Evolutionary conservation across 805 yeast genomes (phyloP), one percentile per base, ranked within the genome.

Genomic region (Yarrowia phangngaensis): DNA sequence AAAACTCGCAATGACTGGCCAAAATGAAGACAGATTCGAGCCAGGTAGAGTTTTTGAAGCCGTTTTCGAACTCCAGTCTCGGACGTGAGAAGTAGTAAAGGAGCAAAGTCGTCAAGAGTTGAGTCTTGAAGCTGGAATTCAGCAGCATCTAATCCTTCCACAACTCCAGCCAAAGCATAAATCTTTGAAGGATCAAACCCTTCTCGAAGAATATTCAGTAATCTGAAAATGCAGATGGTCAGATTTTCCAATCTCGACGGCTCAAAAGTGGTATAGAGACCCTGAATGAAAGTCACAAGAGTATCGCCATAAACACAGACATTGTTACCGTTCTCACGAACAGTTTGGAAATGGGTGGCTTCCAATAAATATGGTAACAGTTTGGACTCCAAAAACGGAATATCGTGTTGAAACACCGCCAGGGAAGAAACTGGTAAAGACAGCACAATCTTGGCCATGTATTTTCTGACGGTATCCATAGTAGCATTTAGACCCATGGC

Each of bases 401-500:
- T 60, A 59, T 69, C 56, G 54, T 69, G 59, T 52, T 76, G 62
- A 64, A 82, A 70, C 34, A 77, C 56, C 17, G 67, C 55, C 43
- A 79, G 65, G 54, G 77, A 69, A 23, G 70, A 61, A 1, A 58
- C 53, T 5, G 77, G 74, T 22, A 85, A 67, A 8, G 74, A 65
- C 29, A 82, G 71, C 33, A 85, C 66, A 34, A 84, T 58, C 2
- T 71, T 69, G 54, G 82, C 62, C 1, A 84, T 68, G 56, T 77
- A 79, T 55, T 76, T 79, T 52, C 89, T 69, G 1, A 88, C 86
- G 6, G 86, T 74, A 52, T 85, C 95, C 78, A 82, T 78, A 1
- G 85, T 72, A 0, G 89, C 86, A 40, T 71, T 75, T 55, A 85
- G 72, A 0, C 94, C 95, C 12, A 86, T 82, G 4, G 86, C 74